A percentile compares a stretch with the other conserved stretches of the same genome.
These are phyloP conservation scores for Nakazawaea anatomiae DNA, from an alignment of 805 yeast species.

Conservation along the genomic window DNA sequence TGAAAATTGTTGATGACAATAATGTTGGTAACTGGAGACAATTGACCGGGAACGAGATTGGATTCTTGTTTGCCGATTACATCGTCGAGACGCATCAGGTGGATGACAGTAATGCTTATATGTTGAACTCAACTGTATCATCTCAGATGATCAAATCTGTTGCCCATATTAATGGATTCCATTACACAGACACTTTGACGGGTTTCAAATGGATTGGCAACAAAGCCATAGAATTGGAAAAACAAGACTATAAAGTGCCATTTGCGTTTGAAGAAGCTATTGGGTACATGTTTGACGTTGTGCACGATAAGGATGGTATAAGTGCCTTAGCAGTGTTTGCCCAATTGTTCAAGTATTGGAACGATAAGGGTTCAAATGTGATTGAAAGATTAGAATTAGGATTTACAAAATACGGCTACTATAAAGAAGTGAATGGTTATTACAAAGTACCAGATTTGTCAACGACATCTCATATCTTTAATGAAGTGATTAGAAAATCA, in stretches of 20 bases:
- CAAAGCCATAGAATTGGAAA: constrained; percentile 66
- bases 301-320: constrained; percentile 92
- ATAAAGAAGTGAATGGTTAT: constrained; percentile 83
- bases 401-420: constrained; percentile 66
- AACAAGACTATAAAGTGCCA: constrained; percentile 63
- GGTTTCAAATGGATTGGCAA: constrained; percentile 99
- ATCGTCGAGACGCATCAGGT: constrained; percentile 26
- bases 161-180: constrained; percentile 57
- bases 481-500: constrained; percentile 28
- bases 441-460: constrained; percentile 55
- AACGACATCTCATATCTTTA: constrained; percentile 51
- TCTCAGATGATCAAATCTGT: constrained; percentile 71
- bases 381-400: constrained; percentile 51
- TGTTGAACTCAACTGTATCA: constrained; percentile 88
- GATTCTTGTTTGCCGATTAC: constrained; percentile 73
- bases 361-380: constrained; percentile 29
- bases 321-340: constrained; percentile 72
- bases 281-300: constrained; percentile 83
- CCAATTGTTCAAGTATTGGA: constrained; percentile 58
- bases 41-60: constrained; percentile 88
- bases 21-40: constrained; percentile 58
- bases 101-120: constrained; percentile 35
- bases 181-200: constrained; percentile 77
- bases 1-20: constrained; percentile 32
- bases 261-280: constrained; percentile 95